Evolutionary conservation across 805 yeast genomes (phyloP).

Genomic region (Kazachstania bromeliacearum): DNA sequence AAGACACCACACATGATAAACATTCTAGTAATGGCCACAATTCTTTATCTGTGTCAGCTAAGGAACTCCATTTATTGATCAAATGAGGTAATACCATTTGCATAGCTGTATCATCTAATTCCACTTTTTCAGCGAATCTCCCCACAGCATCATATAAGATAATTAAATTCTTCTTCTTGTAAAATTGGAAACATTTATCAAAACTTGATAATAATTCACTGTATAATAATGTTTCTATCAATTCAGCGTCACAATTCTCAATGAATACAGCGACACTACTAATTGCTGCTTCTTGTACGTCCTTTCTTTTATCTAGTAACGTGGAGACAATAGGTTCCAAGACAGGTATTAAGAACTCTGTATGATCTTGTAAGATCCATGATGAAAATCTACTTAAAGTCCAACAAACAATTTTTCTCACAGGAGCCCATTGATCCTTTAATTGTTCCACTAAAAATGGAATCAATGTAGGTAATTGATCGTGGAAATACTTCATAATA

Average conservation of each 20-base stretch:
- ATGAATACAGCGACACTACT: constrained; percentile 76
- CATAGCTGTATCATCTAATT: constrained; percentile 48
- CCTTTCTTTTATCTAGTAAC: constrained; percentile 73
- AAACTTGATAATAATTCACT: constrained; percentile 63
- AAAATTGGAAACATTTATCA: constrained; percentile 60
- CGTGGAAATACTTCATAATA: constrained; percentile 60
- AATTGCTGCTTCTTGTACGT: constrained; percentile 94
- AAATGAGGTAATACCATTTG: constrained; percentile 69
- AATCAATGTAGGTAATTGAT: constrained; percentile 67
- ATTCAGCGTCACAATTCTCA: constrained; percentile 58
- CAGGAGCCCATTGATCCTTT: constrained; percentile 68
- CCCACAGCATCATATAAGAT: constrained; percentile 85
- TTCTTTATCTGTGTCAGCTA: constrained; percentile 71
- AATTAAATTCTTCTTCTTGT: constrained; percentile 74
- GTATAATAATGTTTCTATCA: constrained; percentile 49
- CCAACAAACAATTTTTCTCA: constrained; percentile 94
- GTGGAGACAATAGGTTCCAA: constrained; percentile 66
- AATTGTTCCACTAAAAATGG: constrained; percentile 79
- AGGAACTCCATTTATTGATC: constrained; percentile 65
- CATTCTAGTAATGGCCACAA: constrained; percentile 91
- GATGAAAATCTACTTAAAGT: constrained; percentile 75
- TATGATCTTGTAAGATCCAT: constrained; percentile 71
- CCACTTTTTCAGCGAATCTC: constrained; percentile 70
- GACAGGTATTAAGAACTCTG: constrained; percentile 65
- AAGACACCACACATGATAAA: constrained; percentile 82